A percentile compares a stretch with the other conserved stretches of the same genome.
Conservation (phyloP, 805 yeast genomes). For the Saturnispora hagleri region DNA sequence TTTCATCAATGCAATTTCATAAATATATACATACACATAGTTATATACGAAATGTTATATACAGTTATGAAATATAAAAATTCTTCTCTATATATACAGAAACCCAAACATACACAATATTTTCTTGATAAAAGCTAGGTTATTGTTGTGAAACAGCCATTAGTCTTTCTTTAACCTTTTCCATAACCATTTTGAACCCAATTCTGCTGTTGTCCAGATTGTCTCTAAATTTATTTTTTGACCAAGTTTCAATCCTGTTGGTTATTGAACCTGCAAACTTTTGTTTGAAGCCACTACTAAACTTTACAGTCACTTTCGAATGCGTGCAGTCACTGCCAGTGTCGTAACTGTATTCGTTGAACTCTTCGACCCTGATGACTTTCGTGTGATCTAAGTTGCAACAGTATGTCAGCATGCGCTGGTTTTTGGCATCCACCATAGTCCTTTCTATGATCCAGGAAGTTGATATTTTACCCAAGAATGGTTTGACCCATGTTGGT, state of each 20-base stretch:
- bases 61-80: neutral
- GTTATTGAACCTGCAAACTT: conserved; percentile 43
- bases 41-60: no score
- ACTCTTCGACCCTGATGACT: conserved; percentile 73
- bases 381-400: conserved; percentile 78
- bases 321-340: conserved; percentile 28
- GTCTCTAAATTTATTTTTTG: conserved; percentile 57
- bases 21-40: neutral
- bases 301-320: conserved; percentile 46
- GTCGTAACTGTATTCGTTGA: conserved; percentile 42
- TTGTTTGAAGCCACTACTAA: conserved; percentile 55
- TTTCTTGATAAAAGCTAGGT: neutral
- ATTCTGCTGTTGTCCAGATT: conserved; percentile 56
- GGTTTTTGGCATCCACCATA: conserved; percentile 52
- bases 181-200: conserved; percentile 76
- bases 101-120: conserved; percentile 3
- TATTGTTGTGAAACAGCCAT: neutral
- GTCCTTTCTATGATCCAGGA: conserved; percentile 79
- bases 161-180: conserved; percentile 24
- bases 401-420: conserved; percentile 57
- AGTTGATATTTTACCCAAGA: conserved; percentile 59
- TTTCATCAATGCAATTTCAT: neutral
- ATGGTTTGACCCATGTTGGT: conserved; percentile 71
- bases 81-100: neutral
- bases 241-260: conserved; percentile 75